These are phyloP conservation scores for Nyctanthes arbortristis DNA, from an alignment of 257 asterid genomes.

Conservation along the genomic window DNA sequence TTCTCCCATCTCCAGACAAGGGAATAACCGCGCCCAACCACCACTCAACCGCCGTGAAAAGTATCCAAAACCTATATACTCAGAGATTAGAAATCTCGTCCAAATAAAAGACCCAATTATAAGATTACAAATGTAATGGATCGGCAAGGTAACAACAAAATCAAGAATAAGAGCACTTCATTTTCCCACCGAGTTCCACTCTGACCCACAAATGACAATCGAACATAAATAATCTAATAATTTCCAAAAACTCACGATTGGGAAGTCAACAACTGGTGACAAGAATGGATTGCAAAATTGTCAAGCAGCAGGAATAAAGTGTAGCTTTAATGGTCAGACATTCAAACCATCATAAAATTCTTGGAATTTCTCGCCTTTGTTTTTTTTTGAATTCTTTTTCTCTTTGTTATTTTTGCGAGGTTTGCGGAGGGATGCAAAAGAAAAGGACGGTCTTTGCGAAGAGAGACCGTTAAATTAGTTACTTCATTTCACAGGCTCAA, in stretches of 20 bases:
- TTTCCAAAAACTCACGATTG: constrained; percentile 14
- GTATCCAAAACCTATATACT: constrained; percentile 7
- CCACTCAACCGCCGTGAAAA: constrained; percentile 3
- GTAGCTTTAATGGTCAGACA: background rate
- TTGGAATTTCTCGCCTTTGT: background rate
- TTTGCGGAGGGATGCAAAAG: constrained; percentile 28
- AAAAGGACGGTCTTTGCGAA: constrained; percentile 29
- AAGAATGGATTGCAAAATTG: constrained; percentile 26
- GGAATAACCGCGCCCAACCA: constrained; percentile 31
- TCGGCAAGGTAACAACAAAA: constrained; percentile 7
- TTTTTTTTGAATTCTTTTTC: constrained; percentile 12
- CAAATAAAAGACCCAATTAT: background rate
- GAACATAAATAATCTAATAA: background rate
- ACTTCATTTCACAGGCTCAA: background rate
- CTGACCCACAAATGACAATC: constrained; percentile 3
- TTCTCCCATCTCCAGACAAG: constrained; percentile 36
- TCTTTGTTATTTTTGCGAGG: constrained; percentile 11
- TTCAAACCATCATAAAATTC: constrained; percentile 4
- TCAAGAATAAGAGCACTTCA: constrained; percentile 12
- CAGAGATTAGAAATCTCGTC: constrained; percentile 9
- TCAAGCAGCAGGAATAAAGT: constrained; percentile 15
- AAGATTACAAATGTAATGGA: background rate
- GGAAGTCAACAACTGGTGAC: constrained; percentile 38
- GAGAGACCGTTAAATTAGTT: constrained; percentile 37
- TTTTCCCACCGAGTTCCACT: constrained; percentile 1